Conservation (phyloP, 495 filamentous ascomycete species). For the Penicillium fimorum region DNA sequence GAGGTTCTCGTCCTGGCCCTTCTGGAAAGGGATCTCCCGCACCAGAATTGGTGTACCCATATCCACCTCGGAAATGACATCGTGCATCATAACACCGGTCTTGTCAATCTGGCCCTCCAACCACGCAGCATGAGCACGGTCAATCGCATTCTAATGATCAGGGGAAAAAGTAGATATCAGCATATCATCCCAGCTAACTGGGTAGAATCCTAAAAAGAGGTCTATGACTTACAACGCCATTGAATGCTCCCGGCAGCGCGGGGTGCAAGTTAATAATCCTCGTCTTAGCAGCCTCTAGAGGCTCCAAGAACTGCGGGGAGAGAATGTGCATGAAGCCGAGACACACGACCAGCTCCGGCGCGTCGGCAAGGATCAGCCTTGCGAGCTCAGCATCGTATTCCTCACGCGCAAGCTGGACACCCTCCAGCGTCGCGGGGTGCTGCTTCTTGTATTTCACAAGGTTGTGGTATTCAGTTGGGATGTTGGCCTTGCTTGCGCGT, state of each 20-base stretch:
- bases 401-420: slow-evolving; percentile 53
- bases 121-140: slow-evolving; percentile 74
- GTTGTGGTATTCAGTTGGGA: slow-evolving; percentile 85
- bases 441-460: slow-evolving; percentile 66
- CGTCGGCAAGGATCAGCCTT: slow-evolving; percentile 60
- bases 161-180: slow-evolving; percentile 3
- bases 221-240: slow-evolving; percentile 58
- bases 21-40: slow-evolving; percentile 65
- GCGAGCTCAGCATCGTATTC: slow-evolving; percentile 83
- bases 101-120: slow-evolving; percentile 66
- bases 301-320: slow-evolving; percentile 60
- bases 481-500: slow-evolving; percentile 65
- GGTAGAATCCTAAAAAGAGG: background rate
- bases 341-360: slow-evolving; percentile 69
- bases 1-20: slow-evolving; percentile 60
- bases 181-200: slow-evolving; percentile 5
- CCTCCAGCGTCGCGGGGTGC: slow-evolving; percentile 43
- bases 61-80: slow-evolving; percentile 83
- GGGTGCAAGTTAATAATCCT: slow-evolving; percentile 88
- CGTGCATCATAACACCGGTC: slow-evolving; percentile 93
- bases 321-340: slow-evolving; percentile 58
- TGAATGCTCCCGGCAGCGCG: slow-evolving; percentile 70
- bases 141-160: slow-evolving; percentile 58
- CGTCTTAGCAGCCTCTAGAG: slow-evolving; percentile 57
- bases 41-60: slow-evolving; percentile 73